phyloP scores from a whole-genome alignment of 1,284 basidiomycete genomes.

The Hemileia vastatrix region DNA sequence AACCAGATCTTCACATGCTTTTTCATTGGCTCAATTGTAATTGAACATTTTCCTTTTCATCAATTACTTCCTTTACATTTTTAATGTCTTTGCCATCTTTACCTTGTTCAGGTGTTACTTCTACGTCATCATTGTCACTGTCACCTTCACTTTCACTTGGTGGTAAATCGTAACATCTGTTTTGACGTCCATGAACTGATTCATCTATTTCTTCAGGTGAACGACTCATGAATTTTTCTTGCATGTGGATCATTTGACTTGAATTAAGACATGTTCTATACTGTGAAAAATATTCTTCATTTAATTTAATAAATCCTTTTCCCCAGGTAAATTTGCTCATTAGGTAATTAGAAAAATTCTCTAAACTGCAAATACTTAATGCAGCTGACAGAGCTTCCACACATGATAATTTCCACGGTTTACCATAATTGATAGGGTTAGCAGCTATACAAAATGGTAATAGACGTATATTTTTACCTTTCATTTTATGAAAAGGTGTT shows the following conservation, averaged over 20 bases:
- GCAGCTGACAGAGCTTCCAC: constrained; percentile 86
- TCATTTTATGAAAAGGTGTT: constrained; percentile 85
- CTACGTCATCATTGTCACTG: too few relatives aligned
- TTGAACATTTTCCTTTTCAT: too few relatives aligned
- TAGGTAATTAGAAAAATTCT: constrained; percentile 64
- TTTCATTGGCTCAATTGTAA: too few relatives aligned
- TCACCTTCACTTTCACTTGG: too few relatives aligned
- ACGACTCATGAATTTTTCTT: too few relatives aligned
- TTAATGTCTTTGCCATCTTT: too few relatives aligned
- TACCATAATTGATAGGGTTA: constrained; percentile 91
- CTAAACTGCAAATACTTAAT: constrained; percentile 80
- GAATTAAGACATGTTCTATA: constrained; percentile 57
- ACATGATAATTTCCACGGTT: constrained; percentile 71
- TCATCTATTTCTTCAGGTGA: too few relatives aligned
- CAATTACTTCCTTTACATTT: too few relatives aligned
- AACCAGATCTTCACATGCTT: too few relatives aligned
- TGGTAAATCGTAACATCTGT: too few relatives aligned
- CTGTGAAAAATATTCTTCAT: not conserved
- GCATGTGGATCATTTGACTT: constrained; percentile 80
- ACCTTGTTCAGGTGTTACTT: too few relatives aligned
- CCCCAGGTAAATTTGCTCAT: constrained; percentile 27
- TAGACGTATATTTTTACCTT: constrained; percentile 80
- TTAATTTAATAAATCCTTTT: not conserved
- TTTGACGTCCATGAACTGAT: too few relatives aligned
- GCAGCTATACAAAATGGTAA: constrained; percentile 81